phyloP scores from a whole-genome alignment of 495 filamentous ascomycete genomes.

The Viridothelium virens region DNA sequence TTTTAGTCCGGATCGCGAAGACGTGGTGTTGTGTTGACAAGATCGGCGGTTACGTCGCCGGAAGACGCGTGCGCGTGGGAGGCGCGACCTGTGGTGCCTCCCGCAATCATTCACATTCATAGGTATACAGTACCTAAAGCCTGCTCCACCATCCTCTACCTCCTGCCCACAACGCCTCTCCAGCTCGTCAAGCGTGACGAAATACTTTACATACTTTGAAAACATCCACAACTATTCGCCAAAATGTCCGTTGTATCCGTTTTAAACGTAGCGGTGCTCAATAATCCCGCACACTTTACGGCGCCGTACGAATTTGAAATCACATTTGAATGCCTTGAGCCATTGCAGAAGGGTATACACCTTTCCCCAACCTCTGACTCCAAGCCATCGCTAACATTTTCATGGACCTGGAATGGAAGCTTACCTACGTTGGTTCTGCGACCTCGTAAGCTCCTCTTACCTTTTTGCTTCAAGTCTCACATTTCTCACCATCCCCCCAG shows the following conservation, averaged over 20 bases:
- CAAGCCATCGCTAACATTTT: constrained; percentile 21
- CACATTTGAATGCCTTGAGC: constrained; percentile 94
- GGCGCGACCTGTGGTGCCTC: not conserved
- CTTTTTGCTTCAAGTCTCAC: constrained; percentile 18
- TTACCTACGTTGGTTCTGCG: constrained; percentile 96
- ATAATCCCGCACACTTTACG: constrained; percentile 89
- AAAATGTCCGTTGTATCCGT: constrained; percentile 96
- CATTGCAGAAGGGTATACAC: constrained; percentile 72
- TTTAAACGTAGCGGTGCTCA: constrained; percentile 85
- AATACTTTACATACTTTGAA: not conserved
- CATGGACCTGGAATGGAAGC: constrained; percentile 97
- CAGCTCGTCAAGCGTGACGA: not conserved
- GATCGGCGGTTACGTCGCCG: not conserved
- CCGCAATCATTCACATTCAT: no score
- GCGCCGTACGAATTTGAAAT: constrained; percentile 94
- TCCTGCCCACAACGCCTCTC: not conserved
- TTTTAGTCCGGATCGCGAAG: not conserved
- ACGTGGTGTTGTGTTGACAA: constrained; percentile 9
- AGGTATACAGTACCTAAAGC: no score
- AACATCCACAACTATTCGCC: constrained; percentile 11
- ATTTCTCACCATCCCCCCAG: constrained; percentile 39
- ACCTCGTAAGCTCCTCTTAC: constrained; percentile 62
- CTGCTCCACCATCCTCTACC: no score
- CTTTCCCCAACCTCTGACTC: not conserved
- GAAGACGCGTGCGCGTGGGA: not conserved